Percentiles rank a stretch among this genome's conserved stretches.
Evolutionary conservation across 805 yeast genomes (phyloP).

Genomic region (Starmerella ratchasimensis): DNA sequence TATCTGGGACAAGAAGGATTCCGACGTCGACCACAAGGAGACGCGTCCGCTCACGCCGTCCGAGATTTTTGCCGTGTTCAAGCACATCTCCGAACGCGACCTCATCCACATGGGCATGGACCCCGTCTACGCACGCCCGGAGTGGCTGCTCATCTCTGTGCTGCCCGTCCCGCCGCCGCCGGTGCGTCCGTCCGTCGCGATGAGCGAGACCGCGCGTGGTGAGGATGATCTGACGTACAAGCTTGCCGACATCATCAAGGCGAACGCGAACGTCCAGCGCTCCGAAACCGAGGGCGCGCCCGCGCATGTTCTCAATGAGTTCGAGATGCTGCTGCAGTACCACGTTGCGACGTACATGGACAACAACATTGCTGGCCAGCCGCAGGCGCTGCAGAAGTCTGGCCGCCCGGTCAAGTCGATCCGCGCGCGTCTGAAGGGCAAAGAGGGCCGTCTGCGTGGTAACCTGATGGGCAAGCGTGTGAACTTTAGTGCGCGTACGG

Average conservation of each 20-base stretch:
- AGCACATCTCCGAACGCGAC: conserved; percentile 78
- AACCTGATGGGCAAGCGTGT: conserved; percentile 99
- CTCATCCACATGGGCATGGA: conserved; percentile 73
- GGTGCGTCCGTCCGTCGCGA: conserved; percentile 95
- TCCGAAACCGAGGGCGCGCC: conserved; percentile 98
- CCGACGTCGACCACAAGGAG: conserved; percentile 82
- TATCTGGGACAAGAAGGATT: conserved; percentile 88
- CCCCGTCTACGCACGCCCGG: conserved; percentile 95
- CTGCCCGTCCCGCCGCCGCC: conserved; percentile 99
- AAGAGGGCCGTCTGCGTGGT: conserved; percentile 97
- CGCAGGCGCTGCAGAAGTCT: conserved; percentile 95
- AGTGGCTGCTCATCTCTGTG: conserved; percentile 96
- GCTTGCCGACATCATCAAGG: conserved; percentile 90
- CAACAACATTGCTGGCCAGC: conserved; percentile 98
- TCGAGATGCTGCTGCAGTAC: conserved; percentile 86
- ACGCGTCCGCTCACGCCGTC: conserved; percentile 75
- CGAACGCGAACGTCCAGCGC: conserved; percentile 92
- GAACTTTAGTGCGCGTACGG: conserved; percentile 97
- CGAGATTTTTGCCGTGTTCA: conserved; percentile 82
- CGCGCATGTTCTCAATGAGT: conserved; percentile 92
- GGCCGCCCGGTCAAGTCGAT: conserved; percentile 98
- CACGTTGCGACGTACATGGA: conserved; percentile 99
- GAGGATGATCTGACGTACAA: conserved; percentile 98
- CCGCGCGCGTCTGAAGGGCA: conserved; percentile 98
- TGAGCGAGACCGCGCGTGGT: conserved; percentile 95